A percentile compares a stretch with the other conserved stretches of the same genome.
phyloP scores from a whole-genome alignment of 2,329 filamentous ascomycete genomes.

The Rhexocercosporidium sp. region DNA sequence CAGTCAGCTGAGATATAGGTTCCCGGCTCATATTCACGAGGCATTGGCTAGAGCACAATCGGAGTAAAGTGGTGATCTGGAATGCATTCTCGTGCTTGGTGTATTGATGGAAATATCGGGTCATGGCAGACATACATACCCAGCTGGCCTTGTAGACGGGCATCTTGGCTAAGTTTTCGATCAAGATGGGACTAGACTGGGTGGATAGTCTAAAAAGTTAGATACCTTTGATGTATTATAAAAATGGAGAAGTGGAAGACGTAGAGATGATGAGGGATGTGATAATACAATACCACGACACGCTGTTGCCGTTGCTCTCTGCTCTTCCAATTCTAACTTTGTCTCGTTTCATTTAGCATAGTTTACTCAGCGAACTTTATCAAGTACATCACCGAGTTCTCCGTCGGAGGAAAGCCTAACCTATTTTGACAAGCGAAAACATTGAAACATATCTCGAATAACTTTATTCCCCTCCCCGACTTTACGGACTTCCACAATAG shows the following conservation, averaged over 20 bases:
- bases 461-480: too few species aligned
- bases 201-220: constrained; percentile 9
- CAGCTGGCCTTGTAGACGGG: not conserved
- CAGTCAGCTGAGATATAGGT: constrained; percentile 87
- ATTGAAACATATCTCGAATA: too few species aligned
- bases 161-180: constrained; percentile 14
- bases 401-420: too few species aligned
- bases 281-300: constrained; percentile 6
- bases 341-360: not conserved
- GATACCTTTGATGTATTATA: constrained; percentile 24
- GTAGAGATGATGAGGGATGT: not conserved
- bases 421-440: too few species aligned
- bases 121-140: not conserved
- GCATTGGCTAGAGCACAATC: constrained; percentile 73
- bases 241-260: not conserved
- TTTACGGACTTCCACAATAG: too few species aligned
- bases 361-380: too few species aligned
- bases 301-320: not conserved
- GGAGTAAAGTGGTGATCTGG: constrained; percentile 25
- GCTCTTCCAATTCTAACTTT: not conserved
- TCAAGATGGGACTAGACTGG: not conserved
- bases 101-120: not conserved
- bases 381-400: too few species aligned
- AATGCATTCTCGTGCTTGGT: not conserved
- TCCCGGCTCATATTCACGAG: constrained; percentile 88